A percentile compares a stretch with the other conserved stretches of the same genome.
phyloP scores from a whole-genome alignment of 23 red algal species.

The Gracilaria caudata region DNA sequence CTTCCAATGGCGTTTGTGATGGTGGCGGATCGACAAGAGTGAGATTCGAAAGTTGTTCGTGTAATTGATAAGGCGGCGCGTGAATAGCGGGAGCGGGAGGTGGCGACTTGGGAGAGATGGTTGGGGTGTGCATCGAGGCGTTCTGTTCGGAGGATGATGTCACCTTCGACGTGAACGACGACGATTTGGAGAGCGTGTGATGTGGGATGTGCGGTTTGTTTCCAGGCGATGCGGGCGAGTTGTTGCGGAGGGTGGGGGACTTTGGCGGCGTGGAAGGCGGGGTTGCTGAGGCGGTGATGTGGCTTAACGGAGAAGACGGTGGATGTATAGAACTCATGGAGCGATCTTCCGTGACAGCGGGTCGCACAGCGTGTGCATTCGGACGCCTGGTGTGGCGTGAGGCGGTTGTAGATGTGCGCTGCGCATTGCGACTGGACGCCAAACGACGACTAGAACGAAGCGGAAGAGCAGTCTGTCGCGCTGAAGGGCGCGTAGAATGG shows the following conservation, averaged over 20 bases:
- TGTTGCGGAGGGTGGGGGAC: neutral
- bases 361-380: neutral
- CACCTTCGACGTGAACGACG: neutral
- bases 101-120: neutral
- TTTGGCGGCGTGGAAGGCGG: slow-evolving; percentile 25
- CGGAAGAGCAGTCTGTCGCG: neutral
- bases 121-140: neutral
- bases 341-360: neutral
- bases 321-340: neutral
- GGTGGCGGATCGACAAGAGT: neutral
- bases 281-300: neutral
- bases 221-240: neutral
- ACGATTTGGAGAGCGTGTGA: neutral
- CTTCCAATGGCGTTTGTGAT: neutral
- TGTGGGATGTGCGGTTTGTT: neutral
- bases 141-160: neutral
- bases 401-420: neutral
- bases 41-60: slow-evolving; percentile 12
- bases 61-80: neutral
- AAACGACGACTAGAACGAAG: neutral
- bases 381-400: neutral
- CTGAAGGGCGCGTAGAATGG: no score
- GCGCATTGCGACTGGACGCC: neutral
- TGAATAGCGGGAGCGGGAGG: neutral
- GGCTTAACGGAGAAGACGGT: neutral